A percentile compares a stretch with the other conserved stretches of the same genome.
Conservation (phyloP, 2,329 filamentous ascomycete species). For the Colletotrichum shisoi region DNA sequence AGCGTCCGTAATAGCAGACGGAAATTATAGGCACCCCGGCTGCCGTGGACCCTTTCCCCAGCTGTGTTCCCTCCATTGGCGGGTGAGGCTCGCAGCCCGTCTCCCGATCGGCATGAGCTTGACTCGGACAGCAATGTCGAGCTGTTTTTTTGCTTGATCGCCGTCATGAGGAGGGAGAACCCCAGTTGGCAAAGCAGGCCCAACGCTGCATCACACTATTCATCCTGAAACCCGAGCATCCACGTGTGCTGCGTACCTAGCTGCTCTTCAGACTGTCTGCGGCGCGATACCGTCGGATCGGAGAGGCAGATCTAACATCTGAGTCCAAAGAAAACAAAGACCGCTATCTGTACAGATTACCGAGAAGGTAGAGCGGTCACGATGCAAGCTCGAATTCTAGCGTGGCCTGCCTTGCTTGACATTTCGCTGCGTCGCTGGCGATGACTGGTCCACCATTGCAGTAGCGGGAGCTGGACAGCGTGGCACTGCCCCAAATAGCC, state of each 20-base stretch:
- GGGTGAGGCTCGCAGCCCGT: slow-evolving; percentile 17
- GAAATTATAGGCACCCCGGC: slow-evolving; percentile 5
- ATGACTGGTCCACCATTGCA: slow-evolving; percentile 9
- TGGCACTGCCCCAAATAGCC: slow-evolving; percentile 22
- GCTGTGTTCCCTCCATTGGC: slow-evolving; percentile 6
- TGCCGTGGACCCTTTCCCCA: slow-evolving; percentile 20
- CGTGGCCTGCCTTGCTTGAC: not conserved
- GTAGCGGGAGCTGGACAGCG: slow-evolving; percentile 16
- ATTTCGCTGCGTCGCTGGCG: slow-evolving; percentile 11
- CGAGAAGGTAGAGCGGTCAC: not conserved
- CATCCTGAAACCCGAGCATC: slow-evolving; percentile 30
- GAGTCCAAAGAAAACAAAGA: no score
- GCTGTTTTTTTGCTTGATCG: slow-evolving; percentile 12
- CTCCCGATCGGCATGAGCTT: slow-evolving; percentile 28
- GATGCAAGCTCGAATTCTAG: not conserved
- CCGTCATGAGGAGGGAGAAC: slow-evolving; percentile 1
- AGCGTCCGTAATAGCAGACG: slow-evolving; percentile 32
- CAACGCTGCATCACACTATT: slow-evolving; percentile 20
- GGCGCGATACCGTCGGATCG: slow-evolving; percentile 1
- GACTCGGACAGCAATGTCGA: slow-evolving; percentile 29
- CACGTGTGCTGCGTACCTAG: slow-evolving; percentile 2
- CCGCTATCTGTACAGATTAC: not conserved
- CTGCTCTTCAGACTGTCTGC: not conserved
- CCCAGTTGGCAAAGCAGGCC: slow-evolving; percentile 18
- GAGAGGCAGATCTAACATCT: not conserved